A percentile compares a stretch with the other conserved stretches of the same genome.
Conservation (phyloP, 129 eudicot genomes). For the Gnaphalium uliginosum region DNA sequence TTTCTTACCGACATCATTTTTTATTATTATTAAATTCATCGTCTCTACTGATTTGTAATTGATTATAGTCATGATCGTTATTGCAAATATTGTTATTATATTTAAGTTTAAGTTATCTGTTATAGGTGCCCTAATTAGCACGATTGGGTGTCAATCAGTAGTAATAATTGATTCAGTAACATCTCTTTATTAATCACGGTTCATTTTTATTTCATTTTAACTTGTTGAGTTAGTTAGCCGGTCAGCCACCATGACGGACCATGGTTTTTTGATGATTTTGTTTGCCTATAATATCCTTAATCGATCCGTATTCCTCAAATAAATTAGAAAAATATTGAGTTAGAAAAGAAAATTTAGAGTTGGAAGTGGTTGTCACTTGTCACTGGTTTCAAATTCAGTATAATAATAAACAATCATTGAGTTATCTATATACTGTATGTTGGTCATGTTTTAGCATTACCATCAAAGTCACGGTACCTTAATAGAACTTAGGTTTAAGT, state of each 20-base stretch:
- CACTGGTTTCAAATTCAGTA: too few relatives aligned
- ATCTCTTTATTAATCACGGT: background rate
- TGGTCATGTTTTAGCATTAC: too few relatives aligned
- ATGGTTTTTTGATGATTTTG: too few relatives aligned
- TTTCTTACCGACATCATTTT: background rate
- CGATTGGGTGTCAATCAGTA: background rate
- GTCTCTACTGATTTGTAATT: background rate
- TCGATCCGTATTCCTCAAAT: too few relatives aligned
- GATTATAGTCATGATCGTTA: conserved; percentile 1
- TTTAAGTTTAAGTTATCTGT: conserved; percentile 1
- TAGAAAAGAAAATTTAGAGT: background rate
- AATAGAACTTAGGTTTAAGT: too few relatives aligned
- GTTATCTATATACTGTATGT: too few relatives aligned
- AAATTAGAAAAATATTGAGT: background rate
- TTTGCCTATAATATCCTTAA: too few relatives aligned
- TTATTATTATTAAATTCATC: background rate
- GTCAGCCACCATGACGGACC: too few relatives aligned
- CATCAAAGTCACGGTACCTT: background rate
- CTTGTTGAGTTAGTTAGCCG: too few relatives aligned
- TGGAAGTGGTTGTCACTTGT: too few relatives aligned
- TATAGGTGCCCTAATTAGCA: conserved; percentile 1
- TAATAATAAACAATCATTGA: too few relatives aligned
- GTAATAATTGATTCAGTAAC: background rate
- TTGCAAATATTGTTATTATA: background rate
- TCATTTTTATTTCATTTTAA: too few relatives aligned